Conservation (phyloP, 2,329 filamentous ascomycete species). For the Tolypocladium tundrense region DNA sequence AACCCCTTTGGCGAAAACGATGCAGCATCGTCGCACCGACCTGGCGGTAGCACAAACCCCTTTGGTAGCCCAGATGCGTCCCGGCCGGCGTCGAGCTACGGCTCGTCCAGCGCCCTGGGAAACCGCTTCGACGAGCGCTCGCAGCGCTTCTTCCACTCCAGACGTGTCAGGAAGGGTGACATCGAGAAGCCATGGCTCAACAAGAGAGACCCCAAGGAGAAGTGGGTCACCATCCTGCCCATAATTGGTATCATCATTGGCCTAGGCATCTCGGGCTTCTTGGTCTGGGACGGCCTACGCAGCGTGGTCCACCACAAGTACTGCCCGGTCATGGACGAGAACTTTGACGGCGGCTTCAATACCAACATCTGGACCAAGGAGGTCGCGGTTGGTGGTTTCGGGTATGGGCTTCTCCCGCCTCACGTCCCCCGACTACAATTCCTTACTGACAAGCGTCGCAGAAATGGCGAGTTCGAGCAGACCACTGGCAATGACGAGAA, state of each 20-base stretch:
- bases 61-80: constrained; percentile 35
- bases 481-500: constrained; percentile 66
- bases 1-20: constrained; percentile 33
- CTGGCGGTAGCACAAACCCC: constrained; percentile 25
- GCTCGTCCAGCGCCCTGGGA: constrained; percentile 29
- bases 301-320: constrained; percentile 68
- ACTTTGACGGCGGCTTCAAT: constrained; percentile 51
- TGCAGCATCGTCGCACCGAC: constrained; percentile 22
- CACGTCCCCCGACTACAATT: background rate
- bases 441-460: constrained; percentile 15
- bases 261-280: constrained; percentile 54
- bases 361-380: constrained; percentile 61
- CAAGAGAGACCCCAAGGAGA: constrained; percentile 68
- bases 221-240: constrained; percentile 77
- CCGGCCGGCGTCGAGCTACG: constrained; percentile 36
- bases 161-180: constrained; percentile 61
- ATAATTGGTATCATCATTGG: constrained; percentile 61
- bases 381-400: constrained; percentile 64
- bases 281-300: constrained; percentile 65
- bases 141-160: constrained; percentile 61
- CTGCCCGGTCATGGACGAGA: constrained; percentile 56
- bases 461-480: constrained; percentile 73
- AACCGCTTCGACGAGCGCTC: constrained; percentile 25
- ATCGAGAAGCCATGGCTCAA: constrained; percentile 68
- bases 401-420: constrained; percentile 38